Evolutionary conservation across 805 yeast genomes (phyloP).

Genomic region (Candida railenensis): DNA sequence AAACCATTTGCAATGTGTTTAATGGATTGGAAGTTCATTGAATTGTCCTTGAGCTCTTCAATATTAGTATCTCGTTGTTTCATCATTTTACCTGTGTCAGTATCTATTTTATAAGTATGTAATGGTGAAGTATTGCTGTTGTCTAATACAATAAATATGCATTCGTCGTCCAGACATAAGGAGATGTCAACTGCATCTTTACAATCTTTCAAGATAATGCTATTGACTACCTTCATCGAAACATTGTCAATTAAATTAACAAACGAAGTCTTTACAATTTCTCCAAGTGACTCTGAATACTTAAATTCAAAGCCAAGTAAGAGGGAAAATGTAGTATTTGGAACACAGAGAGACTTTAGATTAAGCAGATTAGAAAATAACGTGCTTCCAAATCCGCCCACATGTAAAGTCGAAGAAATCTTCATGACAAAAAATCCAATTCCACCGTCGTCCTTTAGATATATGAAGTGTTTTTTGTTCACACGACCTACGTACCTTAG

Average conservation of each 20-base stretch:
- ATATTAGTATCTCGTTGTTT: constrained; percentile 6
- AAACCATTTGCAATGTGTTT: neutral
- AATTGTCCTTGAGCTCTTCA: neutral
- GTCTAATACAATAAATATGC: constrained; percentile 15
- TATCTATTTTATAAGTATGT: neutral
- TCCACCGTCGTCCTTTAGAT: neutral
- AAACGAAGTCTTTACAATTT: constrained; percentile 12
- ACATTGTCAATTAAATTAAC: constrained; percentile 15
- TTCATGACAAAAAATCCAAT: neutral
- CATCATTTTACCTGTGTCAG: constrained; percentile 6
- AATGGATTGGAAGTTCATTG: neutral
- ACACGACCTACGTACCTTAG: neutral
- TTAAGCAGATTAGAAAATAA: constrained; percentile 16
- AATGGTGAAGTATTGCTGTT: constrained; percentile 8
- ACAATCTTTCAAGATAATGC: constrained; percentile 2
- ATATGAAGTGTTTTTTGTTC: neutral
- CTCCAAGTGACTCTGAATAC: constrained; percentile 11
- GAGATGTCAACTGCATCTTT: constrained; percentile 18
- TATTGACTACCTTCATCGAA: constrained; percentile 12
- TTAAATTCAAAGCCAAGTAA: constrained; percentile 16
- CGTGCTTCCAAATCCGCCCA: neutral
- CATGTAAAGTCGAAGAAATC: too few relatives aligned
- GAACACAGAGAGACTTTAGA: constrained; percentile 14
- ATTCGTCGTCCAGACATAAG: neutral
- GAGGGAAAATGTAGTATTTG: constrained; percentile 10